These are phyloP conservation scores for Cyberlindnera xishuangbannaensis DNA, from an alignment of 805 yeast species.

Conservation along the genomic window DNA sequence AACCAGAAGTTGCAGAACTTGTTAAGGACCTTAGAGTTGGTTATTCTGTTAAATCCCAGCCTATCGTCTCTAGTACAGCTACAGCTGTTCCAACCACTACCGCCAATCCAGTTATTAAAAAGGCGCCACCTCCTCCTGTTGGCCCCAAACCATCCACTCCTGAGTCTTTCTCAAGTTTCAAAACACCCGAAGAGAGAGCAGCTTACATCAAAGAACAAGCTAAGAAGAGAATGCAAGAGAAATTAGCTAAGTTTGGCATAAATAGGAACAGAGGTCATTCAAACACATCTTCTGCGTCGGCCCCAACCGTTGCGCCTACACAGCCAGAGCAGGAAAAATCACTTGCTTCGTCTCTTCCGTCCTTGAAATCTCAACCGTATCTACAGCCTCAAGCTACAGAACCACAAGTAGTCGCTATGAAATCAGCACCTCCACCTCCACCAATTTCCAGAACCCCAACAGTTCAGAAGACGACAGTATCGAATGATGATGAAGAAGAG, in stretches of 20 bases:
- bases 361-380: too few relatives aligned
- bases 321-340: too few relatives aligned
- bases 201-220: constrained; percentile 82
- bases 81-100: background rate
- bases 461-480: constrained; percentile 4
- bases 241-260: constrained; percentile 73
- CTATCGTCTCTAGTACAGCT: constrained; percentile 1
- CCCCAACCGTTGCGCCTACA: constrained; percentile 2
- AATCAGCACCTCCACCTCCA: constrained; percentile 7
- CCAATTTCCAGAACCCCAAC: constrained; percentile 2
- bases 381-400: constrained; percentile 2
- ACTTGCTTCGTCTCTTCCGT: too few relatives aligned
- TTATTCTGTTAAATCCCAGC: constrained; percentile 1
- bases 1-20: constrained; percentile 57
- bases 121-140: constrained; percentile 15
- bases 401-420: too few relatives aligned
- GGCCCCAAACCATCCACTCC: constrained; percentile 21
- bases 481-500: constrained; percentile 26
- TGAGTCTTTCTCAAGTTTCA: constrained; percentile 27
- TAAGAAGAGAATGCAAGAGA: constrained; percentile 74
- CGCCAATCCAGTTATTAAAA: constrained; percentile 13
- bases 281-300: constrained; percentile 8
- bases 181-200: constrained; percentile 61
- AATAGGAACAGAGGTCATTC: constrained; percentile 26
- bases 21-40: constrained; percentile 45